Evolutionary conservation across 768 basidiomycete species (phyloP), one percentile per base, ranked within the genome.

Genomic region (Pholiota microspora): DNA sequence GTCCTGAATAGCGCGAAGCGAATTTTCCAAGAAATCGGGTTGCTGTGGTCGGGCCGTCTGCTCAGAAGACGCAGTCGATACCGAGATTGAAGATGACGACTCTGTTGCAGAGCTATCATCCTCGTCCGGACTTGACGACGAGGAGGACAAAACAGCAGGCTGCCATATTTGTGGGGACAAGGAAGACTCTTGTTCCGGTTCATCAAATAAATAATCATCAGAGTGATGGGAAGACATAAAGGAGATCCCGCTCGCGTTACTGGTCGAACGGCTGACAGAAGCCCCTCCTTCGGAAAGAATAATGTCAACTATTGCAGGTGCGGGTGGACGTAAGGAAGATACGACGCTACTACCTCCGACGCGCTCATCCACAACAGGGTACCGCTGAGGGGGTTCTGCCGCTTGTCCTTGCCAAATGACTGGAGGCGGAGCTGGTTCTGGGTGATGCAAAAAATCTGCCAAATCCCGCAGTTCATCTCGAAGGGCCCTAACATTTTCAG

Each of bases 391-490:
- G 24, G 54, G 29, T 15, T 57, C 54, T n/a, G 45, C 45, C 0
- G 36, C 45, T 38, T 55, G 52, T n/a, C 28, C 46, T 18, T 18
- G 42, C 7, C 3, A 12, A 1, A 63, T 31, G 34, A 59, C 53
- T 21, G 54, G 55, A 28, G 65, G 55, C 15, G 63, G 45, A 16
- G 71, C 73, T 0, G 74, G 62, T 2, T 69, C 71, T 3, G 72
- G 75, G 15, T 74, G 76, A 54, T 77, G 82, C 15, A 88, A 67
- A 56, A 76, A 80, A 25, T 81, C 72, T 0, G 84, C 79, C 9
- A 94, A 74, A 42, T 85, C 82, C 10, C 75, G 76, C 2, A 96
- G 71, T 59, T 89, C 85, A 32, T 85, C 76, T 54, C 87, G 80
- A 34, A 97, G 81, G 0, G 83, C 80, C 49, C 80, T 80, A 3